Conservation (phyloP, 108 stramenopile genomes). For the Discostella pseudostelligera region DNA sequence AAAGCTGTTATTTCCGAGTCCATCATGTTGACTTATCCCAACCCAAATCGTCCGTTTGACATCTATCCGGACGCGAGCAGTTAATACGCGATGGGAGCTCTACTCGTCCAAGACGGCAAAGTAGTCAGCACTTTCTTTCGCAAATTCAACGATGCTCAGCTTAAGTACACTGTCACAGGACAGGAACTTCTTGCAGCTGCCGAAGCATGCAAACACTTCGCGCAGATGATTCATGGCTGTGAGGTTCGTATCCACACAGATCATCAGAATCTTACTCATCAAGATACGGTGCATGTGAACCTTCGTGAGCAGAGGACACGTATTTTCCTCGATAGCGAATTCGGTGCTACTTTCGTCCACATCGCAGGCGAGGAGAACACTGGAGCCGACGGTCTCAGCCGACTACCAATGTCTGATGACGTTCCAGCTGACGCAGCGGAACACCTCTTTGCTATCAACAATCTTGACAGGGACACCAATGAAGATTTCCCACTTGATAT, state of each 20-base stretch:
- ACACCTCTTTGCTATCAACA: conserved; percentile 2
- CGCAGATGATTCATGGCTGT: conserved; percentile 17
- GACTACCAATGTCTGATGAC: conserved; percentile 4
- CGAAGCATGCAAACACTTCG: conserved; percentile 18
- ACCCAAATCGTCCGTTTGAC: conserved; percentile 33
- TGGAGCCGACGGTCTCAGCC: conserved; percentile 9
- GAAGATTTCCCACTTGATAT: conserved; percentile 12
- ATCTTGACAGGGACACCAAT: background rate
- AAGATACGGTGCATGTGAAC: background rate
- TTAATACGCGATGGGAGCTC: conserved; percentile 38
- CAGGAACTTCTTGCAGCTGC: conserved; percentile 44
- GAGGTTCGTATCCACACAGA: conserved; percentile 7
- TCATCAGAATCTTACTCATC: conserved; percentile 5
- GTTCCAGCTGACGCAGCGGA: background rate
- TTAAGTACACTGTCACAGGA: conserved; percentile 43
- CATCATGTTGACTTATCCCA: conserved; percentile 29
- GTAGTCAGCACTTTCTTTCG: conserved; percentile 21
- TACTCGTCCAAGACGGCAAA: conserved; percentile 38
- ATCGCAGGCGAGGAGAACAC: conserved; percentile 16
- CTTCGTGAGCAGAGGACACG: background rate
- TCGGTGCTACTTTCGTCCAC: background rate
- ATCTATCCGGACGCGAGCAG: conserved; percentile 48
- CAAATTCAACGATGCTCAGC: conserved; percentile 40
- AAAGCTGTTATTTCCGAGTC: conserved; percentile 6
- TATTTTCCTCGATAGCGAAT: conserved; percentile 7